Base-by-base conservation (phyloP, 164 flowering plant genomes). In the Brasenia schreberi region DNA sequence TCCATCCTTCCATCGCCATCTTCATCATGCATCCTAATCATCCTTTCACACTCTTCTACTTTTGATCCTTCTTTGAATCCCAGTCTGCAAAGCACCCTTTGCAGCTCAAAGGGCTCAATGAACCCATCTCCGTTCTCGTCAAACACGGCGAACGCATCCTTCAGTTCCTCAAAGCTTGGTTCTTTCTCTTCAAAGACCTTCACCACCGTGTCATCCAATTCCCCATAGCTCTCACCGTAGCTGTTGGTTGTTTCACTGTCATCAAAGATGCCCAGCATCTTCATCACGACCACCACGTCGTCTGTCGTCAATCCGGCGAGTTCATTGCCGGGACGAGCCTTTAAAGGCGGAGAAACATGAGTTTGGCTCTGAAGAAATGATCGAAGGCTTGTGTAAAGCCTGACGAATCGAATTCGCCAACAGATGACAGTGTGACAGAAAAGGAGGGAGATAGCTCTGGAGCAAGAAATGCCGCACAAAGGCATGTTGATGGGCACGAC, bases 101-200 rank as follows among this genome's bases (percentile, higher is more conserved):
- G 73, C 61, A 70, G 19, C 61, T 70, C 73, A 6, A 11, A 44
- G 19, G 64, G 59, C 27, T 39, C 58, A 59, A 70, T 61, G 52
- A 70, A 70, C 11, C 73, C 73, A 52, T 70, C 73, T 45, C 69
- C 60, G 23, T 70, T 42, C 19, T 61, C 53, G 19, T 70, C 73
- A 18, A 70, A 70, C n/a, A 70, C 61, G 18, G 64, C 19, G 69
- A 70, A 70, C 45, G 73, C 73, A n/a, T 61, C 53, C 9, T 61
- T 49, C 59, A 70, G 67, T 19, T 70, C 73, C 58, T 65, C 61
- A 44, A 66, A 43, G 61, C 65, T 70, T 11, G 73, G 68, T 62
- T 66, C 69, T 43, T 70, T 65, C 61, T 70, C 65, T 45, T 70
- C 69, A 59, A 70, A 61, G 61, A 70, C 27, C 16, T 61, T n/a